Conservation (phyloP, 2,329 filamentous ascomycete genomes). For the Penicillium sp. region DNA sequence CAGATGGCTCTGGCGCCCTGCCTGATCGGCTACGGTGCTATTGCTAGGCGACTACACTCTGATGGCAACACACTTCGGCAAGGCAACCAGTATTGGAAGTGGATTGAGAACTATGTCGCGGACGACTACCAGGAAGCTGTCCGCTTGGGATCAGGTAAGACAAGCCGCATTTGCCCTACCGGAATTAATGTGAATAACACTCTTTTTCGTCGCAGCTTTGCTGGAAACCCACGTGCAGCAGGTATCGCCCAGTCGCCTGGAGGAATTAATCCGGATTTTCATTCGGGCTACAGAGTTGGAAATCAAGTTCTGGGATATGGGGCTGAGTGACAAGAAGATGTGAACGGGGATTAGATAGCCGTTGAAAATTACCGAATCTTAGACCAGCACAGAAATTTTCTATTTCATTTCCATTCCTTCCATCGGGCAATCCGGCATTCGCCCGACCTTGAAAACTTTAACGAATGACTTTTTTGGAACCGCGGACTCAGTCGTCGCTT, state of each 20-base stretch:
- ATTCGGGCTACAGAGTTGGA: slow-evolving; percentile 82
- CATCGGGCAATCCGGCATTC: not conserved
- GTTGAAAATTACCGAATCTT: not conserved
- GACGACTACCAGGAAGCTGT: slow-evolving; percentile 78
- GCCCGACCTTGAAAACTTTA: slow-evolving; percentile 4
- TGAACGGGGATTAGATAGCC: slow-evolving; percentile 3
- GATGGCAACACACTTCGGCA: slow-evolving; percentile 63
- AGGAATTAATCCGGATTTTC: slow-evolving; percentile 82
- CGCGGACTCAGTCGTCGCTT: not conserved
- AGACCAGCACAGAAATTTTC: not conserved
- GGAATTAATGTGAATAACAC: slow-evolving; percentile 7
- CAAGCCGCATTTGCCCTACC: not conserved
- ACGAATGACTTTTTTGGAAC: slow-evolving; percentile 5
- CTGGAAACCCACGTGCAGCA: slow-evolving; percentile 74
- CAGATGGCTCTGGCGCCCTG: slow-evolving; percentile 85
- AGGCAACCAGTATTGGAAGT: slow-evolving; percentile 79
- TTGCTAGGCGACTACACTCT: slow-evolving; percentile 69
- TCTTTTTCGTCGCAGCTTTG: slow-evolving; percentile 54
- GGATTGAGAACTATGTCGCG: slow-evolving; percentile 86
- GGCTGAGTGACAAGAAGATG: slow-evolving; percentile 38
- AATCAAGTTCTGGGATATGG: slow-evolving; percentile 75
- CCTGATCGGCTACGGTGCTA: slow-evolving; percentile 82
- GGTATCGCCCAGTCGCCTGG: slow-evolving; percentile 73
- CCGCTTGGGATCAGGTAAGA: slow-evolving; percentile 66
- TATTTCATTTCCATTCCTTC: slow-evolving; percentile 1